Percentiles rank a stretch among this genome's conserved stretches.
phyloP scores from a whole-genome alignment of 2,329 filamentous ascomycete species.

The Colletotrichum costaricense region DNA sequence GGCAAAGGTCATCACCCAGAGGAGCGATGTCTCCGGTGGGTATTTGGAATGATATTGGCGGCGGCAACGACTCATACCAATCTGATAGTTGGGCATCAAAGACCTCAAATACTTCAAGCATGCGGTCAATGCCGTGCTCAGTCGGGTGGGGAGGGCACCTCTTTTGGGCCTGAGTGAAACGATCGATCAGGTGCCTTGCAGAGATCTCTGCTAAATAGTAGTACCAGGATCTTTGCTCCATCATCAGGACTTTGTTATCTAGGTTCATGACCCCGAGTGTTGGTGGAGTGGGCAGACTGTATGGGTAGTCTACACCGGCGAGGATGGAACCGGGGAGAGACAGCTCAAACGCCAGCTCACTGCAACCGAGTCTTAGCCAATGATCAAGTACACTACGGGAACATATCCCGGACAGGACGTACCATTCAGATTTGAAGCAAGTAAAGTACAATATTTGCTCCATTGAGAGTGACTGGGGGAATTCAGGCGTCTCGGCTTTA shows the following conservation, averaged over 20 bases:
- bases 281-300: conserved; percentile 24
- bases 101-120: conserved; percentile 31
- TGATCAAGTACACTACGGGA: neutral
- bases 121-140: conserved; percentile 28
- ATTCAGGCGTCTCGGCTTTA: conserved; percentile 17
- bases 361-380: neutral
- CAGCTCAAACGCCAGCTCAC: conserved; percentile 28
- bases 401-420: neutral
- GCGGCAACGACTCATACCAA: conserved; percentile 29
- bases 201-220: conserved; percentile 35
- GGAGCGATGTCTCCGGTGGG: conserved; percentile 15
- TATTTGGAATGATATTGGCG: conserved; percentile 26
- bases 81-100: conserved; percentile 31
- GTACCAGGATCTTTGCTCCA: conserved; percentile 34
- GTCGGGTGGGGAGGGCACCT: conserved; percentile 14
- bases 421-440: conserved; percentile 34
- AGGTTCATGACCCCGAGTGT: conserved; percentile 7
- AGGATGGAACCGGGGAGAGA: conserved; percentile 29
- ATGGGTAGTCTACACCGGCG: conserved; percentile 25
- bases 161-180: conserved; percentile 17
- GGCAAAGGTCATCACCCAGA: conserved; percentile 27
- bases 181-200: conserved; percentile 25
- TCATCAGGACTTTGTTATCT: conserved; percentile 23
- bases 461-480: conserved; percentile 13
- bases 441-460: conserved; percentile 34